Percentiles rank a stretch among this genome's conserved stretches.
phyloP scores from a whole-genome alignment of 2,329 filamentous ascomycete genomes.

The Paraphoma chrysanthemicola region DNA sequence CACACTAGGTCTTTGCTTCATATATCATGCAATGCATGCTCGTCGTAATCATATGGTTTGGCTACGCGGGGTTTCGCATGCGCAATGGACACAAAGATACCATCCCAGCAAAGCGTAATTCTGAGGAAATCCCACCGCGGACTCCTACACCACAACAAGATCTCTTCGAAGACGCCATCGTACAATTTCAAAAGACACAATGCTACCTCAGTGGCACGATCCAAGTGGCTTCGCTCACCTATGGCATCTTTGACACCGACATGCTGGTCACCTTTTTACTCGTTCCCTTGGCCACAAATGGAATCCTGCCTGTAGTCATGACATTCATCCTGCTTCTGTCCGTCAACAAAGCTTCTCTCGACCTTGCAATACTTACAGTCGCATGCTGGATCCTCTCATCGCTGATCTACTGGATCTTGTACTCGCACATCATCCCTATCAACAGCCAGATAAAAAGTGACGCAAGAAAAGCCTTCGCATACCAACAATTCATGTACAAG shows the following conservation, averaged over 20 bases:
- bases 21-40: slow-evolving; percentile 32
- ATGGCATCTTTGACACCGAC: slow-evolving; percentile 23
- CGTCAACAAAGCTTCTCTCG: slow-evolving; percentile 5
- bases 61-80: slow-evolving; percentile 4
- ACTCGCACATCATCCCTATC: slow-evolving; percentile 19
- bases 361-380: slow-evolving; percentile 17
- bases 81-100: not conserved
- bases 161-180: slow-evolving; percentile 14
- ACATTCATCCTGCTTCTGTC: slow-evolving; percentile 17
- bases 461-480: slow-evolving; percentile 7
- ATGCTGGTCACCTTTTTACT: slow-evolving; percentile 30
- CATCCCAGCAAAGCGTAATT: not conserved
- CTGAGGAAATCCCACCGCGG: not conserved
- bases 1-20: slow-evolving; percentile 23
- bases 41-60: slow-evolving; percentile 20
- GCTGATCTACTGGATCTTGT: slow-evolving; percentile 27
- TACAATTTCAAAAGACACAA: slow-evolving; percentile 33
- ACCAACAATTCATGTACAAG: slow-evolving; percentile 30
- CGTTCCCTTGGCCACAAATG: slow-evolving; percentile 27
- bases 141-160: slow-evolving; percentile 1
- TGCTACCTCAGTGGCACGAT: slow-evolving; percentile 34
- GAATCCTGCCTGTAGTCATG: slow-evolving; percentile 24
- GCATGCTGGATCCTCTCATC: slow-evolving; percentile 22
- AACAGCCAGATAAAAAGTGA: slow-evolving; percentile 7
- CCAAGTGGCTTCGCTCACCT: slow-evolving; percentile 30